Evolutionary conservation across 495 filamentous ascomycete species (phyloP).

Genomic region (Podospora conica): DNA sequence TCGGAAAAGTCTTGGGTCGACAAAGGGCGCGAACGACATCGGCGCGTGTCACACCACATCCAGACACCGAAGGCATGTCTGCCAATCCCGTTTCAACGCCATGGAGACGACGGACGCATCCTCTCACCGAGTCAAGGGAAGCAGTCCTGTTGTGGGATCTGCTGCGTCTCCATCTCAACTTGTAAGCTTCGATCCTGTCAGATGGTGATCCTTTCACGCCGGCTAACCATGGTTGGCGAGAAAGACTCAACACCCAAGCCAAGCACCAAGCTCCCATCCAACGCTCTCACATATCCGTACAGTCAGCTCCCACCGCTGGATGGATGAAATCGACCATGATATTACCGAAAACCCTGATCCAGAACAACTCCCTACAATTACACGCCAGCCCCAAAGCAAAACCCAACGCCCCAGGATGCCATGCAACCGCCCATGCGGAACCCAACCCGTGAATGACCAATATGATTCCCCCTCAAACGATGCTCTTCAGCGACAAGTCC

Average conservation of each 20-base stretch:
- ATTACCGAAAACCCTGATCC: neutral
- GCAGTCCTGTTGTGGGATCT: neutral
- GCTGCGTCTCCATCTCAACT: neutral
- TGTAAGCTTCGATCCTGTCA: neutral
- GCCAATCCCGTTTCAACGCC: neutral
- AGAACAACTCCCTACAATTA: neutral
- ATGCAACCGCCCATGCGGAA: neutral
- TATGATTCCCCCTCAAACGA: neutral
- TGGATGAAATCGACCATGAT: neutral
- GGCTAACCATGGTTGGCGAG: neutral
- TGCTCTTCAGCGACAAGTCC: neutral
- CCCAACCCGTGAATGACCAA: neutral
- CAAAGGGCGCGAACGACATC: neutral
- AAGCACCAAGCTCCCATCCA: neutral
- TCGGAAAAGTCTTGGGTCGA: neutral
- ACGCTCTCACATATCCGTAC: neutral
- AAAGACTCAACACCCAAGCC: neutral
- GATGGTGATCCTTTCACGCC: neutral
- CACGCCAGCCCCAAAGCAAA: neutral
- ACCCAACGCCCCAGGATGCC: neutral
- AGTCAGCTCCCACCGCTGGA: neutral
- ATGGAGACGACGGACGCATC: neutral
- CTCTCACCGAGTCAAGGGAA: neutral
- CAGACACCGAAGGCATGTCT: neutral
- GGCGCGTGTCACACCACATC: neutral